phyloP scores from a whole-genome alignment of 2,329 filamentous ascomycete species.

The Pseudocercospora vitis region DNA sequence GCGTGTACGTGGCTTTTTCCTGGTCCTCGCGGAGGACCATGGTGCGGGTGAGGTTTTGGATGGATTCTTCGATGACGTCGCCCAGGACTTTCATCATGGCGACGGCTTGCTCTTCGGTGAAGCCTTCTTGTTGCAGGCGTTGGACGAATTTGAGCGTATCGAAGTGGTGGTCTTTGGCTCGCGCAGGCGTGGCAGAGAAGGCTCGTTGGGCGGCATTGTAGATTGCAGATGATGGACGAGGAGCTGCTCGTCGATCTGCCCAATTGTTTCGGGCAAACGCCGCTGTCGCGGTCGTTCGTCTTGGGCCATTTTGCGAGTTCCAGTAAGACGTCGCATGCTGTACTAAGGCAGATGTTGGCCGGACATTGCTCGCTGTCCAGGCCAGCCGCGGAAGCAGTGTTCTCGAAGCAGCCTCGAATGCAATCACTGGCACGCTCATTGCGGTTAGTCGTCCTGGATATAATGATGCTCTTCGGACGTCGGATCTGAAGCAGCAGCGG shows the following conservation, averaged over 20 bases:
- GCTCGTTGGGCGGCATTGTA: conserved; percentile 17
- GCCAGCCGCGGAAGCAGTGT: conserved; percentile 42
- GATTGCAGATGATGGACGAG: conserved; percentile 11
- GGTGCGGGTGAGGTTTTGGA: conserved; percentile 93
- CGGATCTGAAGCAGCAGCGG: not conserved
- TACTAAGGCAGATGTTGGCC: conserved; percentile 25
- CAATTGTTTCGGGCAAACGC: conserved; percentile 25
- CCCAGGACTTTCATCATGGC: conserved; percentile 99
- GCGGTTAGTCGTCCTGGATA: not conserved
- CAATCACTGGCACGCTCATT: conserved; percentile 14
- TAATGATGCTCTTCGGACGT: not conserved
- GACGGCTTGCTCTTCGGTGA: conserved; percentile 90
- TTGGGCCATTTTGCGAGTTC: conserved; percentile 6
- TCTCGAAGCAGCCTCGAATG: conserved; percentile 39
- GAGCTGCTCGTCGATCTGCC: conserved; percentile 19
- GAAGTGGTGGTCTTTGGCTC: conserved; percentile 83
- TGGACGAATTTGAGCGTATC: conserved; percentile 98
- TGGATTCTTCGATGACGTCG: conserved; percentile 96
- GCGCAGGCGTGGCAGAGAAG: conserved; percentile 68
- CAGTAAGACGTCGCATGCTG: conserved; percentile 17
- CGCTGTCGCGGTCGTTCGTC: conserved; percentile 25
- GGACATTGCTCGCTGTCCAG: conserved; percentile 36
- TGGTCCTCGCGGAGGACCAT: conserved; percentile 97
- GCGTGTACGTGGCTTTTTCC: conserved; percentile 71
- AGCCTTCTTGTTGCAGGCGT: conserved; percentile 82